Conservation (phyloP, 495 filamentous ascomycete species). For the Durotheca rogersii region DNA sequence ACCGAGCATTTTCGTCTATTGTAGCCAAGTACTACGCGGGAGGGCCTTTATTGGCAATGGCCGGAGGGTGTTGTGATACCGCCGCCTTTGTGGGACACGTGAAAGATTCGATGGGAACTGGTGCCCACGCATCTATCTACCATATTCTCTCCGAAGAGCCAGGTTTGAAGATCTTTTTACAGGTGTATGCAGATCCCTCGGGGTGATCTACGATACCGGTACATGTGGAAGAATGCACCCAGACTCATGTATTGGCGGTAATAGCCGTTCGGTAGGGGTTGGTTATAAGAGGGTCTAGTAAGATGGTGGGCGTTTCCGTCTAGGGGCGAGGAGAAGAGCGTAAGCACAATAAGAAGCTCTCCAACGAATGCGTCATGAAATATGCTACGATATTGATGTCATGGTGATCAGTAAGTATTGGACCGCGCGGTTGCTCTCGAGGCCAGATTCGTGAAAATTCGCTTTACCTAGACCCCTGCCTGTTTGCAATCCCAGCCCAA, state of each 20-base stretch:
- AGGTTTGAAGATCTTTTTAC: slow-evolving; percentile 13
- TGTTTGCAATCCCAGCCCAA: slow-evolving; percentile 32
- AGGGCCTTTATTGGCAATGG: background rate
- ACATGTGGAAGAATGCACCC: slow-evolving; percentile 3
- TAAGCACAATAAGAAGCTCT: background rate
- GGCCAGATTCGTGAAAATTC: slow-evolving; percentile 19
- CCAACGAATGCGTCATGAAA: slow-evolving; percentile 5
- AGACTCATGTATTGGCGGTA: background rate
- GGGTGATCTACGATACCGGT: slow-evolving; percentile 21
- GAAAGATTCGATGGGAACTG: background rate
- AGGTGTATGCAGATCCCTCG: slow-evolving; percentile 19
- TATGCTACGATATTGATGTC: slow-evolving; percentile 13
- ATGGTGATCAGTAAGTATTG: slow-evolving; percentile 9
- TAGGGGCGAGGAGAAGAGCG: background rate
- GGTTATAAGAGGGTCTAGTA: too few species aligned
- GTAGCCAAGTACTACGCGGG: background rate
- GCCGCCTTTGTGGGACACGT: background rate
- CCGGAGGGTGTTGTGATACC: background rate
- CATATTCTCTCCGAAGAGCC: background rate
- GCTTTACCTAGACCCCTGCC: slow-evolving; percentile 23
- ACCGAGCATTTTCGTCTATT: slow-evolving; percentile 1
- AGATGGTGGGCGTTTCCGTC: slow-evolving; percentile 1
- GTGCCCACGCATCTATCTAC: background rate
- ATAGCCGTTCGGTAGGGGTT: slow-evolving; percentile 2
- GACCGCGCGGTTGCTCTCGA: slow-evolving; percentile 3